Evolutionary conservation across 257 asterid species (phyloP).

Genomic region (Paulownia fortunei): DNA sequence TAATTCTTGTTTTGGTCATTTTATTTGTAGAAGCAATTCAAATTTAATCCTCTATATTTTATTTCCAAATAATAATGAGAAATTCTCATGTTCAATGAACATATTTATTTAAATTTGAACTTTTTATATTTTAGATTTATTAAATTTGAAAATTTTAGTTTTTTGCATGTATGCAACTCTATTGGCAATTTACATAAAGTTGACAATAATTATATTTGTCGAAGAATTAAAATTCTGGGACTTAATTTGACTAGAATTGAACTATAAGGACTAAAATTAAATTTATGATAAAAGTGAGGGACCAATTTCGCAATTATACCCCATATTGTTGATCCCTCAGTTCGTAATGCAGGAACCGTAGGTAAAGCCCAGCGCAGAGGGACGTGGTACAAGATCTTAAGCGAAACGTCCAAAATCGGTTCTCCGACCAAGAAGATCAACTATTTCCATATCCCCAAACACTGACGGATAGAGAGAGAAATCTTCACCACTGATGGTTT

Average conservation of each 20-base stretch:
- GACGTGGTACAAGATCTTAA: conserved; percentile 38
- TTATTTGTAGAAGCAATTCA: too few species aligned
- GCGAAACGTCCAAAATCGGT: conserved; percentile 29
- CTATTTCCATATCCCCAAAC: conserved; percentile 3
- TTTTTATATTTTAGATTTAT: not conserved
- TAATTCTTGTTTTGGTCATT: too few species aligned
- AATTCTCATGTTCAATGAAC: too few species aligned
- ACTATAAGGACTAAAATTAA: not conserved
- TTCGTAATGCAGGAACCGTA: conserved; percentile 25
- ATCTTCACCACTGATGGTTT: conserved; percentile 32
- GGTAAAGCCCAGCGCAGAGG: conserved; percentile 28
- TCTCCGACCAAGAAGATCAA: conserved; percentile 10
- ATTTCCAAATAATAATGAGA: too few species aligned
- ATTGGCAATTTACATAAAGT: too few species aligned
- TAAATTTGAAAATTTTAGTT: not conserved
- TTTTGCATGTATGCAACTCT: too few species aligned
- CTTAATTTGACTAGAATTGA: not conserved
- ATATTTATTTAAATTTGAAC: too few species aligned
- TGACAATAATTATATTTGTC: not conserved
- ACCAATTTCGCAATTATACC: not conserved
- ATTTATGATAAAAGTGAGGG: conserved; percentile 23
- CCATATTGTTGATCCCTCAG: not conserved
- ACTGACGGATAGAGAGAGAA: conserved; percentile 28
- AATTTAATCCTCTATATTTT: too few species aligned
- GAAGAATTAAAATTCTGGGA: not conserved